Conservation (phyloP, 2,329 filamentous ascomycete genomes). For the Botrytis deweyae region DNA sequence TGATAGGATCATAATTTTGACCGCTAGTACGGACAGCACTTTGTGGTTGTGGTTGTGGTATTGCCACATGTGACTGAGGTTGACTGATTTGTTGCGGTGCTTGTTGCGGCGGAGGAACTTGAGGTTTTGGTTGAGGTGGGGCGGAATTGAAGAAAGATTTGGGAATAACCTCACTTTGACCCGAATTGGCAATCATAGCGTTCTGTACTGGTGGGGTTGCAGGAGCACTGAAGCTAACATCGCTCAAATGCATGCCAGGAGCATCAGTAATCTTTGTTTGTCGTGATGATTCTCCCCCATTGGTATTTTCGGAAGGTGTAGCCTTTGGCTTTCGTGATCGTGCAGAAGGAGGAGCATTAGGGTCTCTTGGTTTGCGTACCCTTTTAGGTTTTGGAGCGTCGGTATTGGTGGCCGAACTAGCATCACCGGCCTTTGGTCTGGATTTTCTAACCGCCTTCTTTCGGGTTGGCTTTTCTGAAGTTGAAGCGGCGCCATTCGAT, state of each 20-base stretch:
- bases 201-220: constrained; percentile 21
- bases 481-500: constrained; percentile 24
- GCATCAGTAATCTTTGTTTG: constrained; percentile 16
- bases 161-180: constrained; percentile 43
- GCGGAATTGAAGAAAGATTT: constrained; percentile 35
- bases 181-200: constrained; percentile 35
- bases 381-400: constrained; percentile 48
- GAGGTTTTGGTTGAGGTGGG: constrained; percentile 24
- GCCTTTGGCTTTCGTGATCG: constrained; percentile 56
- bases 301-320: constrained; percentile 36
- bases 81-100: constrained; percentile 11
- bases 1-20: constrained; percentile 86
- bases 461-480: constrained; percentile 39
- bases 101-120: constrained; percentile 11
- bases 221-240: constrained; percentile 26
- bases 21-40: constrained; percentile 63
- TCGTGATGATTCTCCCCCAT: constrained; percentile 18
- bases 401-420: constrained; percentile 44
- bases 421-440: constrained; percentile 47
- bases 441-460: constrained; percentile 67
- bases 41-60: constrained; percentile 43
- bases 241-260: constrained; percentile 12
- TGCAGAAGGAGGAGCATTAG: constrained; percentile 54
- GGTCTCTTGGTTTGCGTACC: constrained; percentile 57
- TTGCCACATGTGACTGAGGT: constrained; percentile 28